These are phyloP conservation scores for Botrytis galanthina DNA, from an alignment of 2,329 filamentous ascomycete genomes.

Conservation along the genomic window DNA sequence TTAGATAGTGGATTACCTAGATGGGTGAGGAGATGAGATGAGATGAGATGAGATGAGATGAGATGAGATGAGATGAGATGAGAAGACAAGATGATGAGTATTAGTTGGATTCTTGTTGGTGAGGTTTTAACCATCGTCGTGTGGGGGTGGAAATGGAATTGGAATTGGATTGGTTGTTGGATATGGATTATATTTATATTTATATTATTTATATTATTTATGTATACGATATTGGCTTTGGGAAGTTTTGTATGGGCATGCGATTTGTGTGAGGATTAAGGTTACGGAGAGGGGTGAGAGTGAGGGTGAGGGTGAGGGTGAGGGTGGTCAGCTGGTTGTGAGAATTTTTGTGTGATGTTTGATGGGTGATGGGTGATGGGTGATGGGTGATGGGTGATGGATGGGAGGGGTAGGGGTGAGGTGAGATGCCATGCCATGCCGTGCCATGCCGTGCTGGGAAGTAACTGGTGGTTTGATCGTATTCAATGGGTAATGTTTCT, in stretches of 20 bases:
- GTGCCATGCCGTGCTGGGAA: background rate
- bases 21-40: background rate
- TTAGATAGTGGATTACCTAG: too few species aligned
- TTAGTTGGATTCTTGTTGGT: background rate
- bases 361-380: background rate
- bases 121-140: background rate
- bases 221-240: background rate
- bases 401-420: background rate
- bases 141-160: background rate
- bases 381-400: background rate
- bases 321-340: background rate
- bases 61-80: background rate
- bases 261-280: background rate
- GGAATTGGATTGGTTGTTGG: background rate
- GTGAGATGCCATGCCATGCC: background rate
- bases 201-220: too few species aligned
- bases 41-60: background rate
- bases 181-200: background rate
- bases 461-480: background rate
- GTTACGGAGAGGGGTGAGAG: background rate
- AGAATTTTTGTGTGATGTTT: background rate
- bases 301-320: background rate
- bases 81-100: background rate
- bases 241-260: background rate
- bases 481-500: background rate